Conservation (phyloP, 2,329 filamentous ascomycete genomes). For the Emydomyces testavorans region DNA sequence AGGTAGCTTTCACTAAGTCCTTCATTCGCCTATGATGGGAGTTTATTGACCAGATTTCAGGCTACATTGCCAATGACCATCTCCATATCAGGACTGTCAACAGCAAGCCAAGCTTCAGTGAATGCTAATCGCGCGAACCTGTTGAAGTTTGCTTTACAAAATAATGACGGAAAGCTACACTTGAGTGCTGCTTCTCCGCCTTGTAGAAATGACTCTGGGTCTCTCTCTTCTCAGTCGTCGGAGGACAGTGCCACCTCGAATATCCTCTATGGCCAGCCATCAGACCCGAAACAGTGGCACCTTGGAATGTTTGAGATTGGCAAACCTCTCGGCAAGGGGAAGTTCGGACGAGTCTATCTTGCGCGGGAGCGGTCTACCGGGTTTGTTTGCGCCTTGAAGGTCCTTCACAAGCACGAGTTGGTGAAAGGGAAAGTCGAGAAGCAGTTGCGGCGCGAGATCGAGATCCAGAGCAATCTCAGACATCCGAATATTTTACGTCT, state of each 20-base stretch:
- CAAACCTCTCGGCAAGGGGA: constrained; percentile 73
- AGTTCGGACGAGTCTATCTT: constrained; percentile 77
- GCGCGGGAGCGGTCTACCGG: constrained; percentile 66
- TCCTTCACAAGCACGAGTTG: constrained; percentile 72
- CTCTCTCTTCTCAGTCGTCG: constrained; percentile 28
- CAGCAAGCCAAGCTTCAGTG: constrained; percentile 30
- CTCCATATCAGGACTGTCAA: constrained; percentile 1
- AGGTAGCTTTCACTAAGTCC: constrained; percentile 45
- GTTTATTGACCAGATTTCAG: background rate
- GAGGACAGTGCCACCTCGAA: constrained; percentile 41
- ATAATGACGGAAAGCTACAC: constrained; percentile 36
- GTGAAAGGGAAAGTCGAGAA: constrained; percentile 73
- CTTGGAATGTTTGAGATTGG: constrained; percentile 92
- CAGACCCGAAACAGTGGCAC: constrained; percentile 53
- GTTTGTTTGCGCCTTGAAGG: constrained; percentile 78
- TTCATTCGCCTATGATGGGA: background rate
- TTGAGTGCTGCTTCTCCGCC: constrained; percentile 54
- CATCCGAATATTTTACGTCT: constrained; percentile 77
- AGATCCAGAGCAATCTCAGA: constrained; percentile 77
- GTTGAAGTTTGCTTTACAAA: constrained; percentile 73
- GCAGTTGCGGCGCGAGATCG: constrained; percentile 76
- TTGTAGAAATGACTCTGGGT: constrained; percentile 47
- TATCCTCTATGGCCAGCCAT: constrained; percentile 47
- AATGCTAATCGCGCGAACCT: constrained; percentile 62
- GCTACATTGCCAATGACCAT: constrained; percentile 1